phyloP scores from a whole-genome alignment of 805 yeast species.

The Starmerella vaccinii region DNA sequence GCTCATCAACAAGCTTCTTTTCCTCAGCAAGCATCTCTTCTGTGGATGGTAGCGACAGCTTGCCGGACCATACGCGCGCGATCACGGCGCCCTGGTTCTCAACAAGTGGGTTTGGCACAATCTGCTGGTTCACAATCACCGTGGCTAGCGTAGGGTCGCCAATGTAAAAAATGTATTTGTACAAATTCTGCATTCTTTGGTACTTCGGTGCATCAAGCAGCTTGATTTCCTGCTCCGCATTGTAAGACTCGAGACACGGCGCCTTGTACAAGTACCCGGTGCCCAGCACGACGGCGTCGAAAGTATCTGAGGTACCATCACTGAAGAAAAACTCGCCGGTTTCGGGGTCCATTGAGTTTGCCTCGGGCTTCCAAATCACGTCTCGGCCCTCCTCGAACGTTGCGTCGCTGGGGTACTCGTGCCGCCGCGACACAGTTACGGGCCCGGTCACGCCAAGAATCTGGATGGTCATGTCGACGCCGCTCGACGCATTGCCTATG shows the following conservation, averaged over 20 bases:
- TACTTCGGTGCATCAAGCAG: constrained; percentile 34
- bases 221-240: constrained; percentile 7
- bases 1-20: constrained; percentile 31
- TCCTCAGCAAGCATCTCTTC: constrained; percentile 42
- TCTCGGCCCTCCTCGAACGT: constrained; percentile 31
- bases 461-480: constrained; percentile 61
- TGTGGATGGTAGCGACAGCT: constrained; percentile 41
- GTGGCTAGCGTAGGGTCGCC: constrained; percentile 56
- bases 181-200: constrained; percentile 41
- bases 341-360: constrained; percentile 31
- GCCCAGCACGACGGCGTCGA: constrained; percentile 55
- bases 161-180: constrained; percentile 49
- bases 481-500: constrained; percentile 72
- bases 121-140: constrained; percentile 38
- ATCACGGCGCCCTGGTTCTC: constrained; percentile 57
- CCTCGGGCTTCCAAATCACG: constrained; percentile 33
- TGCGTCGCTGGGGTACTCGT: constrained; percentile 32
- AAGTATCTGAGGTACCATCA: constrained; percentile 39
- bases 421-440: constrained; percentile 43
- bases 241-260: constrained; percentile 44
- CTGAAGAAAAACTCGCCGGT: constrained; percentile 37
- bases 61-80: constrained; percentile 51
- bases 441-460: constrained; percentile 37
- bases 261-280: constrained; percentile 64
- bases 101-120: constrained; percentile 30